Conservation (phyloP, 2,329 filamentous ascomycete species). For the Fusarium sp. region DNA sequence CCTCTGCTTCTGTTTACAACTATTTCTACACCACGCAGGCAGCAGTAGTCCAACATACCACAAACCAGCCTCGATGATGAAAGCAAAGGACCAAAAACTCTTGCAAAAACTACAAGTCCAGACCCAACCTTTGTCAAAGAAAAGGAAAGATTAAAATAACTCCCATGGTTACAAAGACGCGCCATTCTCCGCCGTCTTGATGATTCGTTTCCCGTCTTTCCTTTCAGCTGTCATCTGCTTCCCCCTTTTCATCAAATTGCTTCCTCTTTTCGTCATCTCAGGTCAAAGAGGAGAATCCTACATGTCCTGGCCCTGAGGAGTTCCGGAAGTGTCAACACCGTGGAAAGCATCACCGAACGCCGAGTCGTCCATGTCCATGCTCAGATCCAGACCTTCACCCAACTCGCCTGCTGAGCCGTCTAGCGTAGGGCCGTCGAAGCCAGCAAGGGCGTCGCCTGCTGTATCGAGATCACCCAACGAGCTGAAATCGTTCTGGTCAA, state of each 20-base stretch:
- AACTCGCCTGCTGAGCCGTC: constrained; percentile 59
- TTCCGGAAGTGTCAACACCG: constrained; percentile 61
- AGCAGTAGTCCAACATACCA: constrained; percentile 11
- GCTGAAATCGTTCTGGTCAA: constrained; percentile 71
- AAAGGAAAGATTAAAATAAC: constrained; percentile 16
- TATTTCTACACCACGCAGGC: background rate
- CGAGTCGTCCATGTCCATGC: constrained; percentile 80
- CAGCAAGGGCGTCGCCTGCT: constrained; percentile 76
- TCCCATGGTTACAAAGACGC: constrained; percentile 31
- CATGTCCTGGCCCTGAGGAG: constrained; percentile 53
- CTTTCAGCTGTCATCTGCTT: background rate
- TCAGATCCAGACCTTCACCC: constrained; percentile 68
- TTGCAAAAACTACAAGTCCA: constrained; percentile 30
- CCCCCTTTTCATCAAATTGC: constrained; percentile 10
- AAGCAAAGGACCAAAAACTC: constrained; percentile 27
- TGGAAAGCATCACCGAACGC: constrained; percentile 89
- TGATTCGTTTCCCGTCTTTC: constrained; percentile 20
- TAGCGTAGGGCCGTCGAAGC: constrained; percentile 70
- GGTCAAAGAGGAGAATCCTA: constrained; percentile 33
- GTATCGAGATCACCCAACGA: constrained; percentile 75
- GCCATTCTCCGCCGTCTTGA: constrained; percentile 46
- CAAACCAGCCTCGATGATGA: constrained; percentile 1
- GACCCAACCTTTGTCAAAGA: constrained; percentile 16
- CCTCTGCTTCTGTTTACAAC: constrained; percentile 22
- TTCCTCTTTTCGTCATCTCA: background rate